Base-by-base conservation (phyloP, 305 asterid species). In the Fraxinus paxiana region DNA sequence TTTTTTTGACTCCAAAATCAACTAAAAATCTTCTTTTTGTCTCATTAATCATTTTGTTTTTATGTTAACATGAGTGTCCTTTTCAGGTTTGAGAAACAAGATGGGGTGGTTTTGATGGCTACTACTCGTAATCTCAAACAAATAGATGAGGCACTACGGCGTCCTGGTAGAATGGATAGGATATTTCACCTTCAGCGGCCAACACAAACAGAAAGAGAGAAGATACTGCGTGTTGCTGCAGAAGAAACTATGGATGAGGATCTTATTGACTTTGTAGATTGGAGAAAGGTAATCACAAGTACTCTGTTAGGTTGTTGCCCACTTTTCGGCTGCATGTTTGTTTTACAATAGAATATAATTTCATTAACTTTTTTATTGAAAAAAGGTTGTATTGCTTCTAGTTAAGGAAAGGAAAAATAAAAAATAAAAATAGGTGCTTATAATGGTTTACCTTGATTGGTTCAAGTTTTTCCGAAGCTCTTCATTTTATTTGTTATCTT, bases 161-260 rank as follows among this genome's bases (percentile, higher is more conserved):
- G 99, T 79, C 99, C 99, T 81, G 98, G 98, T 77, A 88, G 99
- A 84, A 96, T 96, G 98, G 99, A 96, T 87, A 94, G 99, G 86
- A 90, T 94, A 84, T 93, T 96, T 89, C 92, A 90, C 88, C 98
- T 96, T 86, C 99, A 96, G 72, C 90, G 87, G 20, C 98, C 97
- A 75, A 94, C 96, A 76, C 96, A 90, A 86, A 82, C 86, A 56
- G 99, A 96, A 89, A 90, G 98, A 86, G 98, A 96, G 86, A 90
- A 87, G 86, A 94, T 96, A 77, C 91, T 96, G 31, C 86, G 30
- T 31, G 74, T 83, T 85, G 91, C 98, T 85, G 98, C 98, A 31
- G 91, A 89, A 86, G 95, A 91, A 90, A 92, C 96, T 54, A 96
- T 96, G 97, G 99, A 96, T 82, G 90, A 86, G 89, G 95, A 96